phyloP scores from a whole-genome alignment of 169 alveolate genomes.

The Plasmodium billcollinsi region DNA sequence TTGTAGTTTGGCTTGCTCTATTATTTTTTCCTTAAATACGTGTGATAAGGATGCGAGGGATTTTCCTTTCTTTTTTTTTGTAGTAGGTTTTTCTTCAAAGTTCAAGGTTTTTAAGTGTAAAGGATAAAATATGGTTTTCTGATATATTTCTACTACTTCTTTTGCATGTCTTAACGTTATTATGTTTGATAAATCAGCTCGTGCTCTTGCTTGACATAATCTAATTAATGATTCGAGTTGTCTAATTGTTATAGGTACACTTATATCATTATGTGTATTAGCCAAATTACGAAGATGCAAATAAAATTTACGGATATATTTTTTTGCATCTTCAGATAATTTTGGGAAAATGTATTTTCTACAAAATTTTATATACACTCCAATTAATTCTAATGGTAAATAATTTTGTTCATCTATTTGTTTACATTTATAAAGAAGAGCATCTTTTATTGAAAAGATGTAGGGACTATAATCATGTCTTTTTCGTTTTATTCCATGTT shows the following conservation, averaged over 20 bases:
- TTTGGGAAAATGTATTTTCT: conserved; percentile 41
- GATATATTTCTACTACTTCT: conserved; percentile 82
- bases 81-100: conserved; percentile 25
- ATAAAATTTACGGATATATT: conserved; percentile 51
- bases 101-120: conserved; percentile 34
- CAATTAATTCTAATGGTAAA: conserved; percentile 47
- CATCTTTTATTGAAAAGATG: conserved; percentile 22
- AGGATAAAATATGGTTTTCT: conserved; percentile 78
- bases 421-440: conserved; percentile 40
- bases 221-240: conserved; percentile 92
- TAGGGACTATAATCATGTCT: not conserved
- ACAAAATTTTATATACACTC: conserved; percentile 35
- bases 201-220: conserved; percentile 93
- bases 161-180: conserved; percentile 79
- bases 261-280: conserved; percentile 54
- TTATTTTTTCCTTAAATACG: conserved; percentile 40
- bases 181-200: conserved; percentile 83
- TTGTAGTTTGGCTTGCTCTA: conserved; percentile 15
- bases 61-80: conserved; percentile 19
- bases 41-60: conserved; percentile 37
- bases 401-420: conserved; percentile 48
- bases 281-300: conserved; percentile 55
- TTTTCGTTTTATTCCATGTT: not conserved
- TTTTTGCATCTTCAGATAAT: conserved; percentile 57
- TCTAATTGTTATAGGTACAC: conserved; percentile 89